A percentile compares a stretch with the other conserved stretches of the same genome.
Conservation (phyloP, 352 stramenopile genomes). For the Globisporangium irregulare region DNA sequence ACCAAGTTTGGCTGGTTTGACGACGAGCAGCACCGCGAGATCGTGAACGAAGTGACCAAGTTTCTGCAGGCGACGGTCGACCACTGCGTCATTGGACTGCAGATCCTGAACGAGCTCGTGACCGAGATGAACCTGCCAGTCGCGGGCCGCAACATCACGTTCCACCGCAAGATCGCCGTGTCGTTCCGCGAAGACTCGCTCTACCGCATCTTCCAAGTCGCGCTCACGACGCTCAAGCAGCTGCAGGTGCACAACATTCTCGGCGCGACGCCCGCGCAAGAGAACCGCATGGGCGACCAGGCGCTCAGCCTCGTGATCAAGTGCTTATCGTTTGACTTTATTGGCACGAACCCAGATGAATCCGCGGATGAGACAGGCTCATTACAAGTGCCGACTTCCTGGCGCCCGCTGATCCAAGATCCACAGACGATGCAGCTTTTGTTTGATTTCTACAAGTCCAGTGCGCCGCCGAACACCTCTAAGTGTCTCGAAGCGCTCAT, state of each 20-base stretch:
- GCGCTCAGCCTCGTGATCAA: slow-evolving; percentile 91
- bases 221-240: slow-evolving; percentile 95
- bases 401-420: slow-evolving; percentile 93
- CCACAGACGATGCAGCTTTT: slow-evolving; percentile 93
- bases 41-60: slow-evolving; percentile 97
- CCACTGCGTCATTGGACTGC: slow-evolving; percentile 97
- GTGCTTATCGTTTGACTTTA: slow-evolving; percentile 99
- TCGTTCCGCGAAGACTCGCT: slow-evolving; percentile 97
- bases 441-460: slow-evolving; percentile 97
- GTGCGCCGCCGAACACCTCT: slow-evolving; percentile 88
- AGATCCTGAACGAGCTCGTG: slow-evolving; percentile 97
- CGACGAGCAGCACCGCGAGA: slow-evolving; percentile 94
- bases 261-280: slow-evolving; percentile 78
- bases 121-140: slow-evolving; percentile 97
- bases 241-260: slow-evolving; percentile 90
- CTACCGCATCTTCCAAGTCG: slow-evolving; percentile 95
- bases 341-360: slow-evolving; percentile 98
- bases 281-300: slow-evolving; percentile 92
- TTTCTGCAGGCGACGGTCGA: slow-evolving; percentile 96
- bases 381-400: slow-evolving; percentile 96
- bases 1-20: slow-evolving; percentile 99
- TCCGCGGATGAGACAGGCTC: slow-evolving; percentile 96
- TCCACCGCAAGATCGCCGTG: slow-evolving; percentile 97
- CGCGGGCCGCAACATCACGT: slow-evolving; percentile 92
- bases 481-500: slow-evolving; percentile 97